Conservation (phyloP, 345 rosid species). For the Streptanthus diversifolius region DNA sequence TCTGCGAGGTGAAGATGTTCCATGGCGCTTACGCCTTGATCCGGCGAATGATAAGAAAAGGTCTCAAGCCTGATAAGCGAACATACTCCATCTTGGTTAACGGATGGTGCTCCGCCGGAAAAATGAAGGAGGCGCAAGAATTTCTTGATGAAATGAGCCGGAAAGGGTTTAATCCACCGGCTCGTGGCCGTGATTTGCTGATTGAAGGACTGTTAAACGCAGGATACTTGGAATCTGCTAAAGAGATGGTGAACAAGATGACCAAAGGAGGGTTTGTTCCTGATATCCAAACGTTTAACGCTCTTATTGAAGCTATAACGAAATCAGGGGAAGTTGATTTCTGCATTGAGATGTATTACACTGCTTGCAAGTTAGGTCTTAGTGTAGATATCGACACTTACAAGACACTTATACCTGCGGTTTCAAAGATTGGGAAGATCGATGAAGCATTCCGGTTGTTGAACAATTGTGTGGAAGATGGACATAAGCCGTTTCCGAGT, state of each 20-base stretch:
- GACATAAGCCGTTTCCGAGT: constrained; percentile 86
- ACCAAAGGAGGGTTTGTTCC: constrained; percentile 67
- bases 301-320: constrained; percentile 54
- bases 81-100: constrained; percentile 65
- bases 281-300: constrained; percentile 59
- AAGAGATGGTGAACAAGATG: constrained; percentile 71
- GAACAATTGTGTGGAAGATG: constrained; percentile 68
- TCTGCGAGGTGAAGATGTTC: constrained; percentile 77
- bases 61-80: constrained; percentile 54
- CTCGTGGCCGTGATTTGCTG: constrained; percentile 80
- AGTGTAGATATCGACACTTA: constrained; percentile 61
- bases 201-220: constrained; percentile 81
- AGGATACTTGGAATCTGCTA: constrained; percentile 76
- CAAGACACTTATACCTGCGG: constrained; percentile 77
- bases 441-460: constrained; percentile 73
- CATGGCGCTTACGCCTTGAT: constrained; percentile 82
- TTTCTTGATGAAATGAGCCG: constrained; percentile 84
- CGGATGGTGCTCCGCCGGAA: constrained; percentile 83
- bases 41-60: constrained; percentile 79
- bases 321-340: constrained; percentile 72
- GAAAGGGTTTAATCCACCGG: constrained; percentile 82
- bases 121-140: constrained; percentile 73
- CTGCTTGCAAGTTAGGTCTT: constrained; percentile 64
- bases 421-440: constrained; percentile 71
- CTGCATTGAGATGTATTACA: constrained; percentile 64